Evolutionary conservation across 1,284 basidiomycete genomes (phyloP).

Genomic region (Trichosporon sp.): DNA sequence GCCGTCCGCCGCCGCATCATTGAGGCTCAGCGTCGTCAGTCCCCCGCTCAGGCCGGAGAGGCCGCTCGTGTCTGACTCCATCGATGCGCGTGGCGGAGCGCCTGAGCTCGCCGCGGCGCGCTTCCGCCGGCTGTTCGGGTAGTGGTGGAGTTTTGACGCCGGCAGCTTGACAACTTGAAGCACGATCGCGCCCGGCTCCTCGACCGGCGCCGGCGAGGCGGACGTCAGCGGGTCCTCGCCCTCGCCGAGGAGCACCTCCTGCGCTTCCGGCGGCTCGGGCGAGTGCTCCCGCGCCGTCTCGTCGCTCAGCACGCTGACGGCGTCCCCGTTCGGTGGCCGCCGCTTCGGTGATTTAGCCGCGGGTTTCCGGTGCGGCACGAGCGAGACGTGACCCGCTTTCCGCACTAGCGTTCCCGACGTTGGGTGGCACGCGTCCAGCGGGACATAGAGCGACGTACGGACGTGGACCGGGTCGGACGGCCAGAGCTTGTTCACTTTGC

Average conservation of each 20-base stretch:
- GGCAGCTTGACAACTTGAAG: constrained; percentile 45
- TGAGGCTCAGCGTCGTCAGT: background rate
- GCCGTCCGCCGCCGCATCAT: background rate
- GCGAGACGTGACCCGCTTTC: constrained; percentile 39
- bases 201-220: background rate
- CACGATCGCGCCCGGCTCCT: constrained; percentile 4
- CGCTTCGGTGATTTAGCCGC: background rate
- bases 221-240: constrained; percentile 1
- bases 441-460: constrained; percentile 74
- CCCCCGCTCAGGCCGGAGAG: constrained; percentile 1
- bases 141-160: constrained; percentile 46
- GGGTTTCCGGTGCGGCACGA: constrained; percentile 27
- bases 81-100: background rate
- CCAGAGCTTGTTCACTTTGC: constrained; percentile 85
- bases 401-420: constrained; percentile 36
- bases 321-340: constrained; percentile 23
- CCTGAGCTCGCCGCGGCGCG: background rate
- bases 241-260: constrained; percentile 1
- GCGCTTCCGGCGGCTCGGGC: background rate
- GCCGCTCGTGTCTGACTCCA: background rate
- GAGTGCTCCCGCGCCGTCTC: background rate
- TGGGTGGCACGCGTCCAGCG: constrained; percentile 53
- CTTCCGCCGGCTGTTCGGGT: constrained; percentile 27
- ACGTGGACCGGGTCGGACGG: constrained; percentile 81
- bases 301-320: constrained; percentile 6